Base-by-base conservation (phyloP, 2,329 filamentous ascomycete genomes). In the Colletotrichum plurivorum region DNA sequence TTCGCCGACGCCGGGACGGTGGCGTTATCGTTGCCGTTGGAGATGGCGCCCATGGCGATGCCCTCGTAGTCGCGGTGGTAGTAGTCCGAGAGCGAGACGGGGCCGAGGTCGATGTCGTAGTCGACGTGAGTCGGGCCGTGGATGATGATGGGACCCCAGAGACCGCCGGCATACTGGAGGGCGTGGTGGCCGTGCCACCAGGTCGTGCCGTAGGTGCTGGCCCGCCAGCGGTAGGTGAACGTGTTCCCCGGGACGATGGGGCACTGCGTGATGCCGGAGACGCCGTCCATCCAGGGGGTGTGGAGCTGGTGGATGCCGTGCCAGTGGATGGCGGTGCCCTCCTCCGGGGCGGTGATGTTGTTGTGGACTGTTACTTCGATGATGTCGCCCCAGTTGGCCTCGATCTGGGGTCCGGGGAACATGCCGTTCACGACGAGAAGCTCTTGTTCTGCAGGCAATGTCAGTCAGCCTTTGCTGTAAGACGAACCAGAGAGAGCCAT, bases 111-210 rank as follows among this genome's bases (percentile, higher is more conserved):
- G 57, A 85, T 80, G 63, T 91, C 88, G 73, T 89, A 89, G 69
- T 87, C 81, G 22, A 80, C 79, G 25, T 83, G 82, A 0, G 80
- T 80, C 2, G 88, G 88, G 0, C 87, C 86, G 68, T 90, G 83
- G 69, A 91, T 87, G 7, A 91, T 78, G 15, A 92, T 84, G 0
- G 84, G 84, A 0, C 90, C 90, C 27, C 85, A 81, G 1, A 91
- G 78, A 1, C 90, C 90, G 62, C 90, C 85, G 72, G 80, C 83
- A 1, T 80, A 76, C 69, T 84, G 81, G 0, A 82, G 73, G 5
- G 83, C 80, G 69, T 86, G 86, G 73, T 91, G 89, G 5, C 85
- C 87, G 73, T 91, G 89, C 73, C 89, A 90, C 87, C 87, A 90
- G 10, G 83, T 83, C 0, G 85, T 81, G 41, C 89, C 86, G 73